Evolutionary conservation across 1,284 basidiomycete species (phyloP).

Genomic region (Filobasidium uniguttulatum): DNA sequence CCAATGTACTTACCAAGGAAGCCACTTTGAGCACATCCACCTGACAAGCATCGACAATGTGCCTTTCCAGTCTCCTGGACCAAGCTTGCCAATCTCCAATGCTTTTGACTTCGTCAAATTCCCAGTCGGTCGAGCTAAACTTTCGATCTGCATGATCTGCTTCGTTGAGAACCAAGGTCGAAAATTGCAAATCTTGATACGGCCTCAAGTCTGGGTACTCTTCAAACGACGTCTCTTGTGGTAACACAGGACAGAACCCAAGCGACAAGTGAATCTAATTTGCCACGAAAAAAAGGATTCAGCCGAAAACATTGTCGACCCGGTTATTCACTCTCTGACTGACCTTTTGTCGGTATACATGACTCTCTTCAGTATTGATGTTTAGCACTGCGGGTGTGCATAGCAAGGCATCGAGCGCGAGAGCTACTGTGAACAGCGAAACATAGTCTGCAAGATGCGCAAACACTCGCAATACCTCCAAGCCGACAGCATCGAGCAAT

Average conservation of each 20-base stretch:
- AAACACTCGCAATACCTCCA: background rate
- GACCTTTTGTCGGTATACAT: background rate
- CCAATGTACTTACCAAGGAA: slow-evolving; percentile 7
- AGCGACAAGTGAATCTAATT: slow-evolving; percentile 1
- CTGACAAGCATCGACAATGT: slow-evolving; percentile 9
- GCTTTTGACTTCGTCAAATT: slow-evolving; percentile 5
- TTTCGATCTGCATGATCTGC: slow-evolving; percentile 4
- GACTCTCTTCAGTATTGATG: background rate
- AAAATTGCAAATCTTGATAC: slow-evolving; percentile 14
- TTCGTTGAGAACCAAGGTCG: slow-evolving; percentile 6
- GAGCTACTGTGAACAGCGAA: slow-evolving; percentile 5
- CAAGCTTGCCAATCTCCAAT: slow-evolving; percentile 9
- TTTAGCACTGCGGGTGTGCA: background rate
- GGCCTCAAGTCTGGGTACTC: slow-evolving; percentile 13
- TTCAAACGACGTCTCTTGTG: background rate
- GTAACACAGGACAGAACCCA: slow-evolving; percentile 7
- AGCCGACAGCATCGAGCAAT: background rate
- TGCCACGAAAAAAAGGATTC: background rate
- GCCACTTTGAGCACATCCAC: slow-evolving; percentile 10
- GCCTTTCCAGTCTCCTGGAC: slow-evolving; percentile 4
- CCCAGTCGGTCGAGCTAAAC: slow-evolving; percentile 1
- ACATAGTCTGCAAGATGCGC: slow-evolving; percentile 8
- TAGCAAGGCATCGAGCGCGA: background rate
- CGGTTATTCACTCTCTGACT: background rate
- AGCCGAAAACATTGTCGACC: background rate